phyloP scores from a whole-genome alignment of 1,139 yeast species.

The Debaryomyces nepalensis region DNA sequence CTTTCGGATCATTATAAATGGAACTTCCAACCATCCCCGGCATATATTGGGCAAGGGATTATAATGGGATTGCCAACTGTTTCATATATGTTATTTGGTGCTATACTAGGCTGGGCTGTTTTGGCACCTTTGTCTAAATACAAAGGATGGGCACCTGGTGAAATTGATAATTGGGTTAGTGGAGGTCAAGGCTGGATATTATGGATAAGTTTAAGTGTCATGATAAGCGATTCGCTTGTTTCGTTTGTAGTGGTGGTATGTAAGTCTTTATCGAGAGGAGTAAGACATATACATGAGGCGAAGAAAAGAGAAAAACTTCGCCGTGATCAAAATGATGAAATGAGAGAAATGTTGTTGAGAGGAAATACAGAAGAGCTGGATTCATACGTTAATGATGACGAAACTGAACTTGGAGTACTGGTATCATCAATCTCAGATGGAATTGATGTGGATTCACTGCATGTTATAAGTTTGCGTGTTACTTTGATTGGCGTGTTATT shows the following conservation, averaged over 20 bases:
- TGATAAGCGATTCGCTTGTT: slow-evolving; percentile 91
- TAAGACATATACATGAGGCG: slow-evolving; percentile 5
- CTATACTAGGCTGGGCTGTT: slow-evolving; percentile 88
- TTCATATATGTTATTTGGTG: slow-evolving; percentile 87
- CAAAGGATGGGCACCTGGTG: slow-evolving; percentile 87
- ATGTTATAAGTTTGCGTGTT: slow-evolving; percentile 54
- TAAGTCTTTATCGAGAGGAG: slow-evolving; percentile 38
- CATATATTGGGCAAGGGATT: slow-evolving; percentile 96
- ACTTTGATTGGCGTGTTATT: slow-evolving; percentile 64
- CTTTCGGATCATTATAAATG: slow-evolving; percentile 75
- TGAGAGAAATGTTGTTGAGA: slow-evolving; percentile 15
- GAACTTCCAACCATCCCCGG: slow-evolving; percentile 96
- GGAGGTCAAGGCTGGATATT: slow-evolving; percentile 98
- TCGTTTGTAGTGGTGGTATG: slow-evolving; percentile 70
- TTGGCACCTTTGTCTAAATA: slow-evolving; percentile 78
- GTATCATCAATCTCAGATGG: neutral
- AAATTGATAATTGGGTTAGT: slow-evolving; percentile 85
- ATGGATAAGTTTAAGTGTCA: slow-evolving; percentile 90
- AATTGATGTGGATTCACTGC: slow-evolving; percentile 30
- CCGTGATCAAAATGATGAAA: slow-evolving; percentile 14
- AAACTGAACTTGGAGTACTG: neutral
- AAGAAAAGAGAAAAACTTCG: slow-evolving; percentile 10
- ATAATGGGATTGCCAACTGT: slow-evolving; percentile 97
- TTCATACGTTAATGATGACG: neutral
- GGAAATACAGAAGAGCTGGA: slow-evolving; percentile 20